Evolutionary conservation across 1,139 yeast species (phyloP).

Genomic region (Pichia sp.): DNA sequence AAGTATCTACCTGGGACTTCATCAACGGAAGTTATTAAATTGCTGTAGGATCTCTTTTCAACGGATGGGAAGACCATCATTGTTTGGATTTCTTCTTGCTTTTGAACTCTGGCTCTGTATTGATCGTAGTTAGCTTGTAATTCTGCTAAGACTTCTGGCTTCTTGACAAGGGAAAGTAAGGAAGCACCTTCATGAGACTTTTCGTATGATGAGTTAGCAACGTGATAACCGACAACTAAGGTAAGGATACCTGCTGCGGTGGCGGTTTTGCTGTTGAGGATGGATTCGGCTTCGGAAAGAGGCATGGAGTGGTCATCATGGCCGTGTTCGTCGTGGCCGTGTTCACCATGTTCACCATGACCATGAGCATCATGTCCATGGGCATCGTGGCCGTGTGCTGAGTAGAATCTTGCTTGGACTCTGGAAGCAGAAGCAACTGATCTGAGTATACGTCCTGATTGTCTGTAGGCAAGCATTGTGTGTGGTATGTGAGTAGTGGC

Average conservation of each 20-base stretch:
- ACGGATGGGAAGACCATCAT: constrained; percentile 23
- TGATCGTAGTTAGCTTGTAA: constrained; percentile 23
- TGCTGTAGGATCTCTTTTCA: constrained; percentile 21
- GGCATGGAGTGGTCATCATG: constrained; percentile 25
- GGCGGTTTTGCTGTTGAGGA: constrained; percentile 28
- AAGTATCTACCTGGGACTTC: constrained; percentile 32
- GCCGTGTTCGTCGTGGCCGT: constrained; percentile 15
- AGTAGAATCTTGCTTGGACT: constrained; percentile 15
- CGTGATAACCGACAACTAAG: constrained; percentile 21
- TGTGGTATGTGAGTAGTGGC: not conserved
- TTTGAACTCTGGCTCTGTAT: constrained; percentile 29
- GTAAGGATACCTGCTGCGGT: constrained; percentile 22
- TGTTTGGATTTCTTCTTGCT: constrained; percentile 24
- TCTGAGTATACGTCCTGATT: not conserved
- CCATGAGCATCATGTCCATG: constrained; percentile 13
- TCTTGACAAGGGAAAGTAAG: constrained; percentile 20
- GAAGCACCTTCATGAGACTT: constrained; percentile 28
- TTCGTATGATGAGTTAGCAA: constrained; percentile 25
- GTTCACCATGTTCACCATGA: constrained; percentile 16
- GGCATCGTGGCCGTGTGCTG: constrained; percentile 15
- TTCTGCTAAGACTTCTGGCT: constrained; percentile 20
- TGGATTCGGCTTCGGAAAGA: constrained; percentile 29
- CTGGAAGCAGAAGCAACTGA: not conserved
- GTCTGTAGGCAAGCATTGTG: constrained; percentile 12
- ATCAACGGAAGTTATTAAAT: constrained; percentile 26